A percentile compares a stretch with the other conserved stretches of the same genome.
Conservation (phyloP, 148 eudicot species). For the Pharnaceum exiguum region DNA sequence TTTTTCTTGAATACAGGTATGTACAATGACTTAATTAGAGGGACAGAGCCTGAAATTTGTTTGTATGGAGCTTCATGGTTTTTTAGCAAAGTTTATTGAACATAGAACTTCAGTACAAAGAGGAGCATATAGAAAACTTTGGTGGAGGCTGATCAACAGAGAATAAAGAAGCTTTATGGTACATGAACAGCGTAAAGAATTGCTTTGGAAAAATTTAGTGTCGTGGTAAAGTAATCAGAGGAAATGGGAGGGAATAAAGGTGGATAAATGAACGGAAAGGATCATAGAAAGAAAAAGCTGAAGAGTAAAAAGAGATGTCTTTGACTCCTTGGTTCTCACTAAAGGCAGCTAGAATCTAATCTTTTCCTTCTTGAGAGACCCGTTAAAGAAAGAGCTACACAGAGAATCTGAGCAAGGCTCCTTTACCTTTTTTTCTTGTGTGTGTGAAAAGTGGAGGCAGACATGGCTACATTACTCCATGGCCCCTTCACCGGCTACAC, state of each 20-base stretch:
- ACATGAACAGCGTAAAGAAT: not conserved
- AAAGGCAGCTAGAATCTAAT: not conserved
- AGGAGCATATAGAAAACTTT: not conserved
- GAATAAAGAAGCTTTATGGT: conserved; percentile 17
- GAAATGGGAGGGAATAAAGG: not conserved
- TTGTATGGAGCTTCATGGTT: not conserved
- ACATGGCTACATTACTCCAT: no score
- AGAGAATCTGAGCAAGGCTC: no score
- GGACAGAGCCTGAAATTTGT: not conserved
- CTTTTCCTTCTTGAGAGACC: no score
- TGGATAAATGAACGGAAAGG: no score
- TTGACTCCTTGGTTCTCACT: not conserved
- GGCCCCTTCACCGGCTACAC: no score
- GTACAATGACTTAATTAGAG: not conserved
- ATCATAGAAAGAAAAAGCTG: no score
- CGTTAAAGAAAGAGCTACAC: no score
- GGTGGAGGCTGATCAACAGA: conserved; percentile 2
- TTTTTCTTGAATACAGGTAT: not conserved
- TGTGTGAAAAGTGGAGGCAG: no score
- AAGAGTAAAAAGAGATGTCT: not conserved
- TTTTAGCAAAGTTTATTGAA: no score
- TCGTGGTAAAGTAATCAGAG: not conserved
- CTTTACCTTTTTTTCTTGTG: no score
- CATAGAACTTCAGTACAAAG: conserved; percentile 6
- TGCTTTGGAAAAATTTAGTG: not conserved